Evolutionary conservation across 805 yeast species (phyloP).

Genomic region (Ogataea thermomethanolica): DNA sequence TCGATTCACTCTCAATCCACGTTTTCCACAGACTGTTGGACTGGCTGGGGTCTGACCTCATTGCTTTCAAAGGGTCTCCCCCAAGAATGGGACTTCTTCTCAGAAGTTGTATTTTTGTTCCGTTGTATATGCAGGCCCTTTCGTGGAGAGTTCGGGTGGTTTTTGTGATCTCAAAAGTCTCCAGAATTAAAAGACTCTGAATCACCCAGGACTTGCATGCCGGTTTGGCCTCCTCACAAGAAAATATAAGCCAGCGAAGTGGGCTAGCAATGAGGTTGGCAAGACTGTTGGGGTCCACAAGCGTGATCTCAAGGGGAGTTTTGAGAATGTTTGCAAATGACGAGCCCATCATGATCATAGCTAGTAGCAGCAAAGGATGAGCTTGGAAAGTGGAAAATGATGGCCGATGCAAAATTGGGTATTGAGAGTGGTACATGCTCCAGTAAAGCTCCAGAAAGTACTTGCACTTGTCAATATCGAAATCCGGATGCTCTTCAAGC

Average conservation of each 20-base stretch:
- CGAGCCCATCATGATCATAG: conserved; percentile 58
- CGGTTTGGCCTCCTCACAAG: conserved; percentile 41
- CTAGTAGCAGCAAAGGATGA: conserved; percentile 48
- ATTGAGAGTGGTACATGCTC: conserved; percentile 54
- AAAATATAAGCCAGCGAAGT: conserved; percentile 42
- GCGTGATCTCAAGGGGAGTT: conserved; percentile 2
- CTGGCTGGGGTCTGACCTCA: conserved; percentile 27
- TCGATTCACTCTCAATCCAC: conserved; percentile 74
- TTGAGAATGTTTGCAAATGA: conserved; percentile 18
- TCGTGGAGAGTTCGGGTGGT: conserved; percentile 45
- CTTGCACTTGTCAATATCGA: conserved; percentile 17
- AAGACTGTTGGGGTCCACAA: conserved; percentile 25
- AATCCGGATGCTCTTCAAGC: conserved; percentile 20
- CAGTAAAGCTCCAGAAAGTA: conserved; percentile 40
- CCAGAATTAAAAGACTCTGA: conserved; percentile 45
- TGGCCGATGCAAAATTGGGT: conserved; percentile 44
- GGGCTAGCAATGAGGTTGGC: conserved; percentile 40
- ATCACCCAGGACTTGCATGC: conserved; percentile 49
- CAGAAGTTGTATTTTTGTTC: conserved; percentile 47
- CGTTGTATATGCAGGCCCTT: conserved; percentile 49
- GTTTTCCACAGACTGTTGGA: conserved; percentile 37
- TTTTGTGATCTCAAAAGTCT: conserved; percentile 46
- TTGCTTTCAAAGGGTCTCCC: conserved; percentile 37
- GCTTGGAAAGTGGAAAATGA: conserved; percentile 49
- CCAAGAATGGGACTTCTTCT: conserved; percentile 46